phyloP scores from a whole-genome alignment of 257 asterid genomes.

The Ballota nigra region DNA sequence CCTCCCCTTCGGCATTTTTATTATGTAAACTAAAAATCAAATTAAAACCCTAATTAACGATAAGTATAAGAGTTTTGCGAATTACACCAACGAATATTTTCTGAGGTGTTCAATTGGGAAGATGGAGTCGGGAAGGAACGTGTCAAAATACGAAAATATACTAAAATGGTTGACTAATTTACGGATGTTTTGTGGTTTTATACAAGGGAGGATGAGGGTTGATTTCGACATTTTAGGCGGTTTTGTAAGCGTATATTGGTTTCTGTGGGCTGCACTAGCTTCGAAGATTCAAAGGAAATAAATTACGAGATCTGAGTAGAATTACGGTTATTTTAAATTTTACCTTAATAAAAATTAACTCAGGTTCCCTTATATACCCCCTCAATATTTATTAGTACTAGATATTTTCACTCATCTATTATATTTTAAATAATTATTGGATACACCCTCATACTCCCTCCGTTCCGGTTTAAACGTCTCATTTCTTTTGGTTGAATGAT shows the following conservation, averaged over 20 bases:
- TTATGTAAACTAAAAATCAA: slow-evolving; percentile 7
- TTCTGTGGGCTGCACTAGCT: not conserved
- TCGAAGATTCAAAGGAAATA: not conserved
- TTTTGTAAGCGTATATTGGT: not conserved
- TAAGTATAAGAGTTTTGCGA: not conserved
- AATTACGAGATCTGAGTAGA: not conserved
- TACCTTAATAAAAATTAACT: too few species aligned
- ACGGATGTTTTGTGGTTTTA: not conserved
- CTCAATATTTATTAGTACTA: too few species aligned
- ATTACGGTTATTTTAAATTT: too few species aligned
- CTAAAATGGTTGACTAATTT: not conserved
- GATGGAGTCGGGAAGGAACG: slow-evolving; percentile 12
- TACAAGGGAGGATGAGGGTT: slow-evolving; percentile 10
- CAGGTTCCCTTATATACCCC: too few species aligned
- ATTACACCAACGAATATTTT: slow-evolving; percentile 8
- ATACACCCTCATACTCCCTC: too few species aligned
- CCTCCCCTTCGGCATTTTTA: slow-evolving; percentile 56
- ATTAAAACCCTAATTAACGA: slow-evolving; percentile 18
- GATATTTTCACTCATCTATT: too few species aligned
- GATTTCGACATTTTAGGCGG: not conserved
- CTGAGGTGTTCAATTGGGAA: slow-evolving; percentile 3
- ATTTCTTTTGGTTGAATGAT: too few species aligned
- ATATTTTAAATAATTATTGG: too few species aligned
- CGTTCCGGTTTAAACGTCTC: too few species aligned
- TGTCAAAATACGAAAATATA: slow-evolving; percentile 15